Conservation (phyloP, 2,329 filamentous ascomycete species). For the Celoporthe dispersa region DNA sequence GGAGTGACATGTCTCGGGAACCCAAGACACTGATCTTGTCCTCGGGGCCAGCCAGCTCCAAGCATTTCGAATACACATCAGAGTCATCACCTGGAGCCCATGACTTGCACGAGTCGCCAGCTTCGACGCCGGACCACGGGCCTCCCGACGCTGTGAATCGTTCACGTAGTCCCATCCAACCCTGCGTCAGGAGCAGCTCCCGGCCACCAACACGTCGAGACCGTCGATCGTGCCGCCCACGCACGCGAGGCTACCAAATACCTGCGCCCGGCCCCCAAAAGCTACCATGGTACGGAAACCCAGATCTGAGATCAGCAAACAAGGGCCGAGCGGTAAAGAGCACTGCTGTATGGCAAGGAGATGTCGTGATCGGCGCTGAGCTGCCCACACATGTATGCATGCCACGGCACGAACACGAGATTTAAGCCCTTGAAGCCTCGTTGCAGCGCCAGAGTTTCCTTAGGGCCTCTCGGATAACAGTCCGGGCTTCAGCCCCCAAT, state of each 20-base stretch:
- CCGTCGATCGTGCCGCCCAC: not conserved
- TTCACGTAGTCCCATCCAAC: too few relatives aligned
- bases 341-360: not conserved
- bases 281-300: not conserved
- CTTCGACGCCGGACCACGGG: not conserved
- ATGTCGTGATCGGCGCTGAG: not conserved
- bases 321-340: not conserved
- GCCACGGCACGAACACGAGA: not conserved
- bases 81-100: not conserved
- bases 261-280: not conserved
- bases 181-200: too few relatives aligned
- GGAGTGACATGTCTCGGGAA: not conserved
- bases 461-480: not conserved
- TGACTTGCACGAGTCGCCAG: not conserved
- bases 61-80: not conserved
- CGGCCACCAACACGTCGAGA: too few relatives aligned
- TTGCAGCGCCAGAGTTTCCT: not conserved
- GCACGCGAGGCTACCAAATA: not conserved
- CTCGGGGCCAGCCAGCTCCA: not conserved
- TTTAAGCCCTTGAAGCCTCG: not conserved
- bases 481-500: not conserved
- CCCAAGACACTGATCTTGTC: not conserved
- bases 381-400: not conserved
- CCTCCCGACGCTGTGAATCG: too few relatives aligned
- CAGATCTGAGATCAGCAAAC: conserved; percentile 6